Conservation (phyloP, 108 stramenopile genomes). For the Skeletonema potamos region DNA sequence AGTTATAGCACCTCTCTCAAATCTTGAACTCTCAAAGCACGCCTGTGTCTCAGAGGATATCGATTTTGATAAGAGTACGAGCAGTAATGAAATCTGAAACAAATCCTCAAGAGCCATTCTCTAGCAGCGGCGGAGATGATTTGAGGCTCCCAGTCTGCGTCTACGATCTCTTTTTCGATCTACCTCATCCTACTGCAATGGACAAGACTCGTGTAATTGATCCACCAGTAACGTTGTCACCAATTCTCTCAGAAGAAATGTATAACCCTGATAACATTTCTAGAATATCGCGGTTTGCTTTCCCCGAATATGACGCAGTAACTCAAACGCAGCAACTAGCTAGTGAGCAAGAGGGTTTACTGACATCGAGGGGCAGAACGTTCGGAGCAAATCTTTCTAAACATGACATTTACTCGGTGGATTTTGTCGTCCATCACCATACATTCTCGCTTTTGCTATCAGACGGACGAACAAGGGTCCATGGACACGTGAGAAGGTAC, state of each 20-base stretch:
- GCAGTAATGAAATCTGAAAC: neutral
- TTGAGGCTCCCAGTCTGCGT: constrained; percentile 32
- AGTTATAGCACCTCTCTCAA: too few species aligned
- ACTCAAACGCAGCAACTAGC: neutral
- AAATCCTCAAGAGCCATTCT: constrained; percentile 33
- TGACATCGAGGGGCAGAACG: constrained; percentile 12
- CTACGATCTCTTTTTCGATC: constrained; percentile 75
- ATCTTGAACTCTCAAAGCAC: neutral
- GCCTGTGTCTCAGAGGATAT: too few species aligned
- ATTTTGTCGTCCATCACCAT: constrained; percentile 64
- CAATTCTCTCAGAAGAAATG: constrained; percentile 45
- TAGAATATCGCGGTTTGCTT: constrained; percentile 64
- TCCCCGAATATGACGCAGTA: constrained; percentile 71
- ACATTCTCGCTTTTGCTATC: constrained; percentile 72
- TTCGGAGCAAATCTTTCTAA: constrained; percentile 48
- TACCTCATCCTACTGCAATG: constrained; percentile 71
- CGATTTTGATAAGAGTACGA: too few species aligned
- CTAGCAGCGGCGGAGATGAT: neutral
- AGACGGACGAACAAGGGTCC: constrained; percentile 56
- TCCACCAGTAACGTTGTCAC: constrained; percentile 26
- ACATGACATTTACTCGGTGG: constrained; percentile 68
- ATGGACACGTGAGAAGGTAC: constrained; percentile 82
- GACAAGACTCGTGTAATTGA: constrained; percentile 25
- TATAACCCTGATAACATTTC: constrained; percentile 40
- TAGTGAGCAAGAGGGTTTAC: neutral